These are phyloP conservation scores for Phytophthora niederhauseri DNA, from an alignment of 352 stramenopile genomes.

Conservation along the genomic window DNA sequence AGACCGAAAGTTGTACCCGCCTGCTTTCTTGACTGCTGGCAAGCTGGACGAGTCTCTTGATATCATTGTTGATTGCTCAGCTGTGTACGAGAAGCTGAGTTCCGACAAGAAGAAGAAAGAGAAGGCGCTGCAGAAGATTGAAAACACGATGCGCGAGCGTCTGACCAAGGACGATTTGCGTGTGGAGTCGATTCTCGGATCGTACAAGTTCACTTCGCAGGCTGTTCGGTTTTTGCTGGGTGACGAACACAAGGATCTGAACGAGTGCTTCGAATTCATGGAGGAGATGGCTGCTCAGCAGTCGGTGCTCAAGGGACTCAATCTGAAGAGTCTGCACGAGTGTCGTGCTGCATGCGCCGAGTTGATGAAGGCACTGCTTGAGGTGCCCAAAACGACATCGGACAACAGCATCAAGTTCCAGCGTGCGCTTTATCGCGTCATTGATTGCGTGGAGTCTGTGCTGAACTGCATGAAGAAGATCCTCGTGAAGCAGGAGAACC, in stretches of 20 bases:
- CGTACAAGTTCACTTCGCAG: slow-evolving; percentile 90
- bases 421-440: slow-evolving; percentile 81
- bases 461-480: slow-evolving; percentile 89
- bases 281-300: slow-evolving; percentile 82
- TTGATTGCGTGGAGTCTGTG: slow-evolving; percentile 83
- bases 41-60: slow-evolving; percentile 90
- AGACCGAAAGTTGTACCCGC: slow-evolving; percentile 81
- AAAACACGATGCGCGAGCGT: slow-evolving; percentile 84
- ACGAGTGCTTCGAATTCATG: slow-evolving; percentile 89
- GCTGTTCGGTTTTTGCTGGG: slow-evolving; percentile 79
- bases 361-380: slow-evolving; percentile 86
- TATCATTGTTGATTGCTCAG: slow-evolving; percentile 81
- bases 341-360: slow-evolving; percentile 71
- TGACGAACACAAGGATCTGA: slow-evolving; percentile 84
- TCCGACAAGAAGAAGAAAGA: slow-evolving; percentile 91
- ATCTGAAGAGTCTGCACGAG: slow-evolving; percentile 80
- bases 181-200: slow-evolving; percentile 80
- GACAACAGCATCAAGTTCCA: slow-evolving; percentile 91
- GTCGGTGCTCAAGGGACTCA: slow-evolving; percentile 81
- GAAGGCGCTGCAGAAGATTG: slow-evolving; percentile 88
- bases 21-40: slow-evolving; percentile 85
- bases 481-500: slow-evolving; percentile 82
- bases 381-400: slow-evolving; percentile 76
- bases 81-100: slow-evolving; percentile 84
- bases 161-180: slow-evolving; percentile 87